Conservation (phyloP, 352 stramenopile genomes). For the Globisporangium lucens region DNA sequence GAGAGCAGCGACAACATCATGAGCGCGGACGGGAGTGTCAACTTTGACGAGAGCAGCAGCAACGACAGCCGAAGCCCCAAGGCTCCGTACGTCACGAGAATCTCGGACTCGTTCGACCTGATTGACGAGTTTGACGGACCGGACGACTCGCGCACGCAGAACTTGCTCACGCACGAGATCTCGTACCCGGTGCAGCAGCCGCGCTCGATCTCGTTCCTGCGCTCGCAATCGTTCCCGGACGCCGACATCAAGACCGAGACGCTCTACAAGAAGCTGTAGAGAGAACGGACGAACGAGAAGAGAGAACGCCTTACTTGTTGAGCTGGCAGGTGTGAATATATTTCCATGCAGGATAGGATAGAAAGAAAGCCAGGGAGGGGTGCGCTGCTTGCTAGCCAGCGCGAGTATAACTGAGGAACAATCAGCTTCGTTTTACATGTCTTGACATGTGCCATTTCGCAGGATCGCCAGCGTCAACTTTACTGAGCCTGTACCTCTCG, state of each 20-base stretch:
- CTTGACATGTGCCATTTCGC: neutral
- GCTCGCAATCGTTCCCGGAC: slow-evolving; percentile 72
- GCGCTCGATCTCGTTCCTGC: slow-evolving; percentile 66
- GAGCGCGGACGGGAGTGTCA: slow-evolving; percentile 16
- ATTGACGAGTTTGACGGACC: slow-evolving; percentile 42
- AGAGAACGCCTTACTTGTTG: neutral
- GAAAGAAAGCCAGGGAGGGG: neutral
- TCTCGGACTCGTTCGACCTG: slow-evolving; percentile 55
- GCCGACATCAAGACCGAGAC: slow-evolving; percentile 68
- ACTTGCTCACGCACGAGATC: slow-evolving; percentile 47
- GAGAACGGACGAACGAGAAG: neutral
- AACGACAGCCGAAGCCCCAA: slow-evolving; percentile 15
- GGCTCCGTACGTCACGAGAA: slow-evolving; percentile 20
- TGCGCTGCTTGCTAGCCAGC: neutral
- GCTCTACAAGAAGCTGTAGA: slow-evolving; percentile 40
- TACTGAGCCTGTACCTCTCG: neutral
- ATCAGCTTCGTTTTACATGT: neutral
- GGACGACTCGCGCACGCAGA: slow-evolving; percentile 29
- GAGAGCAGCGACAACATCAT: slow-evolving; percentile 8
- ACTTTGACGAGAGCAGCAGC: slow-evolving; percentile 22
- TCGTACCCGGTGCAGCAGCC: slow-evolving; percentile 47
- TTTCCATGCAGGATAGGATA: neutral
- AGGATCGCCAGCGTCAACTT: neutral
- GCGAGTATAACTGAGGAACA: neutral
- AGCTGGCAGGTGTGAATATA: neutral